Conservation (phyloP, 2,329 filamentous ascomycete genomes). For the Penicillium nordicum region DNA sequence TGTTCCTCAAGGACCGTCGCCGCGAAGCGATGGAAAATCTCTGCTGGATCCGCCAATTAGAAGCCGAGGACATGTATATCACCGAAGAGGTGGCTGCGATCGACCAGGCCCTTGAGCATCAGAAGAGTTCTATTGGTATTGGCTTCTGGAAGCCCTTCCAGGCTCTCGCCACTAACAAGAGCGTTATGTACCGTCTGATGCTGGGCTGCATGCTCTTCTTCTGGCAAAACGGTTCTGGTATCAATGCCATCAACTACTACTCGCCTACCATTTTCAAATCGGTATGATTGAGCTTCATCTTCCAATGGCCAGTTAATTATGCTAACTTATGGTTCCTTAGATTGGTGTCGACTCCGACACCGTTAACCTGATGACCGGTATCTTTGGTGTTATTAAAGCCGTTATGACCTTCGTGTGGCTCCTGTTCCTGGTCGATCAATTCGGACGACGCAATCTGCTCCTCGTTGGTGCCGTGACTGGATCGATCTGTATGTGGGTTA, state of each 20-base stretch:
- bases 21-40: conserved; percentile 60
- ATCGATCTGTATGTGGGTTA: conserved; percentile 40
- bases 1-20: conserved; percentile 65
- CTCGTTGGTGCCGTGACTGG: conserved; percentile 62
- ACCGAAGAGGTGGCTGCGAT: conserved; percentile 69
- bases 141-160: conserved; percentile 73
- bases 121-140: conserved; percentile 58
- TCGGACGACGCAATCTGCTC: conserved; percentile 61
- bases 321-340: conserved; percentile 17
- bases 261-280: conserved; percentile 61
- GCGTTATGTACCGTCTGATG: conserved; percentile 68
- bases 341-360: conserved; percentile 58
- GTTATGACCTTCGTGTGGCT: conserved; percentile 65
- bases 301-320: neutral
- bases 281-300: conserved; percentile 1
- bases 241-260: conserved; percentile 81
- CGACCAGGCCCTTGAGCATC: conserved; percentile 64
- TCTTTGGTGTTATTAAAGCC: conserved; percentile 74
- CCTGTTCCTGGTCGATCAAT: conserved; percentile 63
- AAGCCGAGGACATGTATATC: conserved; percentile 56
- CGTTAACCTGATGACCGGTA: conserved; percentile 64
- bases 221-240: conserved; percentile 73
- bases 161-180: conserved; percentile 50
- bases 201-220: conserved; percentile 72
- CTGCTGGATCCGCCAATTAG: conserved; percentile 42